Percentiles rank a stretch among this genome's conserved stretches.
Conservation (phyloP, 2,329 filamentous ascomycete species). For the Phialophora macrospora region DNA sequence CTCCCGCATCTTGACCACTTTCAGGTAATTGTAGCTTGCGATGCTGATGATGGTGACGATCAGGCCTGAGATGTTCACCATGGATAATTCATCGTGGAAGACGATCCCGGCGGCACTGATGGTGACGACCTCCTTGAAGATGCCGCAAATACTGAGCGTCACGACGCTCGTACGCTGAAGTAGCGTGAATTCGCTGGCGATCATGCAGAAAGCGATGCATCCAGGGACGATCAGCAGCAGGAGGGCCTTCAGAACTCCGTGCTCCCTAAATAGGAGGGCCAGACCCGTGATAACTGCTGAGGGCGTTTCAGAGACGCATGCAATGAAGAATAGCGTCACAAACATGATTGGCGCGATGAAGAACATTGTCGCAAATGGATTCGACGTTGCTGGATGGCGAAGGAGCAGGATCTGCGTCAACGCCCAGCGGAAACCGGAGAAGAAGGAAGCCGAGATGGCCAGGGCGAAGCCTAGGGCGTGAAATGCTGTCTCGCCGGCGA, state of each 20-base stretch:
- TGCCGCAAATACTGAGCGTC: slow-evolving; percentile 92
- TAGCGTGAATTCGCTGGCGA: slow-evolving; percentile 90
- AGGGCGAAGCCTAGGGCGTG: slow-evolving; percentile 84
- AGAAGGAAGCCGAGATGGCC: slow-evolving; percentile 91
- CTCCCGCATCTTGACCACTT: slow-evolving; percentile 83
- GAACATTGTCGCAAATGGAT: slow-evolving; percentile 96
- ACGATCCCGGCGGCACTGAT: slow-evolving; percentile 86
- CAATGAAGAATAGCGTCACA: slow-evolving; percentile 74
- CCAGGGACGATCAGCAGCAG: slow-evolving; percentile 87
- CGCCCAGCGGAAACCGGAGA: slow-evolving; percentile 97
- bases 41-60: slow-evolving; percentile 89
- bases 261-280: slow-evolving; percentile 64
- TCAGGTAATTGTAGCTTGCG: slow-evolving; percentile 89
- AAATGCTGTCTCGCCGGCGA: slow-evolving; percentile 91
- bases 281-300: slow-evolving; percentile 70
- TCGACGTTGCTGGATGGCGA: slow-evolving; percentile 90
- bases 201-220: slow-evolving; percentile 93
- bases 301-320: slow-evolving; percentile 84
- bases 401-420: slow-evolving; percentile 95
- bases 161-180: slow-evolving; percentile 95
- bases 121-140: slow-evolving; percentile 98
- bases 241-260: slow-evolving; percentile 69
- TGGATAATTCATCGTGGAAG: slow-evolving; percentile 85
- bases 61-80: slow-evolving; percentile 84
- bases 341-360: slow-evolving; percentile 99